A percentile compares a stretch with the other conserved stretches of the same genome.
phyloP scores from a whole-genome alignment of 257 asterid genomes.

The Forsythia viridissima region DNA sequence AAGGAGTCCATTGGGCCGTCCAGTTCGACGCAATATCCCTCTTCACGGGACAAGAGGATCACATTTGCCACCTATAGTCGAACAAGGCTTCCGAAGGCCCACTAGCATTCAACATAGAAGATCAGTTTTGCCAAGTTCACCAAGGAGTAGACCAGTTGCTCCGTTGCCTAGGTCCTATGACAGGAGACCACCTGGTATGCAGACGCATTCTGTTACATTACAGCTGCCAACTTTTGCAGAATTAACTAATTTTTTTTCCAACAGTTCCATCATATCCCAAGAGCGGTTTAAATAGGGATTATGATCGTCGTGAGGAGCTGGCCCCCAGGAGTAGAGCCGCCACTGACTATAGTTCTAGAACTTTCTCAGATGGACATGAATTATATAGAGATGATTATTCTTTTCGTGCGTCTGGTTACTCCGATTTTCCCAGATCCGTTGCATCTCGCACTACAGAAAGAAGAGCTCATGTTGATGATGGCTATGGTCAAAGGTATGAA shows the following conservation, averaged over 20 bases:
- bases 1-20: constrained; percentile 74
- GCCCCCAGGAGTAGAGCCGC: constrained; percentile 78
- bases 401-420: constrained; percentile 73
- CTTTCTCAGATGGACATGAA: constrained; percentile 61
- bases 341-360: constrained; percentile 60
- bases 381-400: constrained; percentile 80
- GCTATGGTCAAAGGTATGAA: constrained; percentile 78
- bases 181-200: constrained; percentile 87
- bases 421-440: constrained; percentile 76
- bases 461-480: constrained; percentile 82
- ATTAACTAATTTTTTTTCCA: constrained; percentile 8
- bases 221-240: constrained; percentile 12
- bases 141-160: constrained; percentile 70
- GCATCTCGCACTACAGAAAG: constrained; percentile 64
- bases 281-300: constrained; percentile 75
- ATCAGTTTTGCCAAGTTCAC: constrained; percentile 60
- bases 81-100: constrained; percentile 73
- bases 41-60: constrained; percentile 58
- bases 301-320: constrained; percentile 70
- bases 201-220: not conserved
- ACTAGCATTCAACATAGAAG: constrained; percentile 65
- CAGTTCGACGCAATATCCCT: constrained; percentile 58
- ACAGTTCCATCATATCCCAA: constrained; percentile 76
- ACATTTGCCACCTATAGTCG: constrained; percentile 57
- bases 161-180: constrained; percentile 83